Base-by-base conservation (phyloP, 768 basidiomycete species). In the Tylopilus sp. region DNA sequence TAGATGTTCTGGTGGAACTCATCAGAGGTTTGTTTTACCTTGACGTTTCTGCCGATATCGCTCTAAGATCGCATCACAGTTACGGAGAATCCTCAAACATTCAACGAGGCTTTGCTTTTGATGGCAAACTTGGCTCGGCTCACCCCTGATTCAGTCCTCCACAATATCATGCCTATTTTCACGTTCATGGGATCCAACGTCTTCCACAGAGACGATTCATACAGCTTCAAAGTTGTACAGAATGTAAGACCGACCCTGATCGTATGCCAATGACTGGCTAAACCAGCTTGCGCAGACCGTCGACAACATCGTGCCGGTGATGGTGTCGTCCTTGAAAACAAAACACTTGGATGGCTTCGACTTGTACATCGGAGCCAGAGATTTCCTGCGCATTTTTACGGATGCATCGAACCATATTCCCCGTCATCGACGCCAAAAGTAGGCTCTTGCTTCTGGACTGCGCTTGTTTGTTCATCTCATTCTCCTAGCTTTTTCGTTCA, bases 181-280 rank as follows among this genome's bases (percentile, higher is more conserved):
- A 98, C 95, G 0, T 98, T 98, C 72, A 98, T 98, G 92, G 95
- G 97, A 18, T 91, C 95, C n/a, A 95, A 92, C 55, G 86, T 98
- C 17, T 91, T 98, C 74, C 95, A 97, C 63, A 81, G 94, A 42
- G 97, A 99, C 58, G 97, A 99, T 65, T 82, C 88, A 0, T 95
- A 95, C 70, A 95, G 90, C 63, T 95, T 97, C 75, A 83, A 84
- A 33, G 94, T 98, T 9, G 91, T 98, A 2, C 94, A 98, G 66
- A 89, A 88, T 77, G 93, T 91, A 48, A 40, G 72, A 44, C 23
- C 0, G 1, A 53, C 1, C 45, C 26, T 13, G n/a, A n/a, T n/a
- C n/a, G 11, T 38, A 15, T 20, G 18, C 4, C 47, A 12, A 18
- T 23, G 26, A 26, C 25, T 3, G 30, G 3, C 31, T 53, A 13